Base-by-base conservation (phyloP, 306 rosid genomes). In the Phaseolus lunatus region DNA sequence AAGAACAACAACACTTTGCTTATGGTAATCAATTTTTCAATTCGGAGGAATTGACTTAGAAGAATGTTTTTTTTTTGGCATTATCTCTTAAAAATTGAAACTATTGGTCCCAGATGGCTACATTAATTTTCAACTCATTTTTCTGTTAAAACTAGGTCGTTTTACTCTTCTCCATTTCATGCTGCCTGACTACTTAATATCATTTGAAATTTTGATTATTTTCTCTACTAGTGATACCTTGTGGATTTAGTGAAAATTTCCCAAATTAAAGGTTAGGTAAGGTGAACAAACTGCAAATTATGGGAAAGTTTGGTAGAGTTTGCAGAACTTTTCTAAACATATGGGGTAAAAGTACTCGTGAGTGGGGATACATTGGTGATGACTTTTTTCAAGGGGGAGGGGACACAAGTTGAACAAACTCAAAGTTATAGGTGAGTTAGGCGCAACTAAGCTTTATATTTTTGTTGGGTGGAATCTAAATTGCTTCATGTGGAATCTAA, bases 11-110 rank as follows among this genome's bases (percentile, higher is more conserved):
- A 24, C 68, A 64, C 45, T 67, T 67, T 77, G 54, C 14, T 35
- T 67, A 43, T 54, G 41, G 80, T 68, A 58, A 53, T 73, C 78
- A 66, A 20, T 78, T 69, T 69, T 66, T 47, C 71, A 65, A 72
- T 65, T 64, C 22, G 16, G 26, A 65, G 79, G 45, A 71, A n/a
- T 33, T 50, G 31, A 26, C 31, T 45, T 47, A 64, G 73, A 64
- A 80, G 50, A 62, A 62, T 61, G 18, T 2, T 1, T 76, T 71
- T n/a, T 67, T 75, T 62, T 70, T 62, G 59, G 62, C 59, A 62
- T 70, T 41, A 29, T 52, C 11, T 63, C 47, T 22, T 70, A 35
- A 52, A 81, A 76, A 9, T 52, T 53, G 19, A 54, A 68, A 68
- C 19, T 37, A 1, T 29, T 22, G 18, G 22, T 50, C 31, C 19